Base-by-base conservation (phyloP, 2,329 filamentous ascomycete genomes). In the Xylariaceae sp. region DNA sequence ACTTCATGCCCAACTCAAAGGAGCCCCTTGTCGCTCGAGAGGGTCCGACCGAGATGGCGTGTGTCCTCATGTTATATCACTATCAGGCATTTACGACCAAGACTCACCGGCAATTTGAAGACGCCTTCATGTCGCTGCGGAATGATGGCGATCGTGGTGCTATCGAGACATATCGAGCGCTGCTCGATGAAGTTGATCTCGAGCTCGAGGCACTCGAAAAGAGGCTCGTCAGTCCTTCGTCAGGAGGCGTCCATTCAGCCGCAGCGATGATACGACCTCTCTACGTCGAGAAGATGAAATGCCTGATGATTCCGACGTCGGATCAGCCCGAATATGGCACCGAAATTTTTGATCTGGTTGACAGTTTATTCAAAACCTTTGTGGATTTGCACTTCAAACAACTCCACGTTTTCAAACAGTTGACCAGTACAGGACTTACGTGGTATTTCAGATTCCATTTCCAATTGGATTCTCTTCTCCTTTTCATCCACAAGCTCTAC, bases 171-270 rank as follows among this genome's bases (percentile, higher is more conserved):
- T 64, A 61, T 15, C 62, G 64, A 18, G 49, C 51, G 10, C 60
- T 66, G 9, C 59, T 69, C 37, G 59, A 63, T 2, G 65, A 68
- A 39, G 18, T 71, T 8, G 66, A 71, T 35, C 7, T n/a, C 47
- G 60, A 66, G 9, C 55, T 64, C 11, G 55, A 51, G 18, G 57
- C 59, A n/a, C 57, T 71, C 18, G 69, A 72, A 56, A 59, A 51
- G 4, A 67, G 63, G 23, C 70, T 70, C 56, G 65, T 69, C 10
- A 59, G 63, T 35, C 57, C 53, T 13, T 9, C 53, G 7, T 35
- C 69, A 66, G 71, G 73, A 37, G 70, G 69, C n/a, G 57, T 63
- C 9, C 62, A 65, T 9, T 49, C 54, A 18, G 64, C 61, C 34
- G 62, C 65, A 4, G 17, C 55, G 4, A 39, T 55, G 35, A 35